These are phyloP conservation scores for Chaetomium strumarium DNA, from an alignment of 2,329 filamentous ascomycete genomes.

Conservation along the genomic window DNA sequence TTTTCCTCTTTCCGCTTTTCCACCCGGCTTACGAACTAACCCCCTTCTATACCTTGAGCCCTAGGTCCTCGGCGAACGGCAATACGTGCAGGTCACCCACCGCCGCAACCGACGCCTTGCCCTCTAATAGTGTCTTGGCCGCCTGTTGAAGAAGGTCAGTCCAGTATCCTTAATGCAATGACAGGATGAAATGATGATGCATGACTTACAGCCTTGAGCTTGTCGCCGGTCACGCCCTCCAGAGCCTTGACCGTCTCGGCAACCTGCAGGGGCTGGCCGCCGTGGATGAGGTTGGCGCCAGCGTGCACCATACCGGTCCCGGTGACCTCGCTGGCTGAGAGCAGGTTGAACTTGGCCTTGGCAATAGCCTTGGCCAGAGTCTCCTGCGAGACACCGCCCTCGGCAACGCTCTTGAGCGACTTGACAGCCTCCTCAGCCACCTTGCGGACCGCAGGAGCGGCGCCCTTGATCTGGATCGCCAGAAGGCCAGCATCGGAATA, in stretches of 20 bases:
- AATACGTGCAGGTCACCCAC: conserved; percentile 89
- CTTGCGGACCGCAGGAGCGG: conserved; percentile 64
- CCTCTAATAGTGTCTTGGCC: conserved; percentile 79
- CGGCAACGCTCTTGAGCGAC: conserved; percentile 73
- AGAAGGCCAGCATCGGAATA: conserved; percentile 96
- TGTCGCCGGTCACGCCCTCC: conserved; percentile 73
- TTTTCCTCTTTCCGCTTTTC: conserved; percentile 11
- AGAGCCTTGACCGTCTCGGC: conserved; percentile 72
- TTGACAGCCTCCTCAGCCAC: conserved; percentile 74
- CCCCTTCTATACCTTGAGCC: conserved; percentile 75
- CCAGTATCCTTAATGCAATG: not conserved
- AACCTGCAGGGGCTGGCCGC: conserved; percentile 77
- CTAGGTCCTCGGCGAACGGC: conserved; percentile 90
- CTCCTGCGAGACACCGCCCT: conserved; percentile 71
- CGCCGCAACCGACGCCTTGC: conserved; percentile 81
- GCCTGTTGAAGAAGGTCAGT: conserved; percentile 50
- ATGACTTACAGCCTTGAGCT: conserved; percentile 72
- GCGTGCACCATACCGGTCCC: conserved; percentile 74
- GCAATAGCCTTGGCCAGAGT: conserved; percentile 88
- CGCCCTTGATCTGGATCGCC: conserved; percentile 72
- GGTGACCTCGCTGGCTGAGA: conserved; percentile 75
- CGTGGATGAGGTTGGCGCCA: conserved; percentile 76
- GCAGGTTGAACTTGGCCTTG: conserved; percentile 85
- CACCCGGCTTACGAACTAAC: not conserved
- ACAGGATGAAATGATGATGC: not conserved